These are phyloP conservation scores for Haplographium delicatum DNA, from an alignment of 495 filamentous ascomycete species.

Conservation along the genomic window DNA sequence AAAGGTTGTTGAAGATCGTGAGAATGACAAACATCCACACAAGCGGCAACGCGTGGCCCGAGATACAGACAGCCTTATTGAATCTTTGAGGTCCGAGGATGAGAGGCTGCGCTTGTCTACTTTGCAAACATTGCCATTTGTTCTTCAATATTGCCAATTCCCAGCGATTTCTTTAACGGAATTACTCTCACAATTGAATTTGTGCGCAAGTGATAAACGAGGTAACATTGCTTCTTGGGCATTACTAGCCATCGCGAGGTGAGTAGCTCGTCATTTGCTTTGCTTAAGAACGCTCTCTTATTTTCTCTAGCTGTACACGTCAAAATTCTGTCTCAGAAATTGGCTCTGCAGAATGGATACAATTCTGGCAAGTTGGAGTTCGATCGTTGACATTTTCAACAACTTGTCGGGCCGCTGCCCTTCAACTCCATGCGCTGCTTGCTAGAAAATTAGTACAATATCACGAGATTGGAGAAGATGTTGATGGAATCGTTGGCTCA, in stretches of 20 bases:
- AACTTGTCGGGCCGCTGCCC: constrained; percentile 75
- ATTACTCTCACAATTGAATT: constrained; percentile 30
- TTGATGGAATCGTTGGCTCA: constrained; percentile 64
- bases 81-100: constrained; percentile 52
- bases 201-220: constrained; percentile 27
- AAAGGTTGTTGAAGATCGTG: constrained; percentile 18
- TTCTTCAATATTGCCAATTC: constrained; percentile 18
- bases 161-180: constrained; percentile 21
- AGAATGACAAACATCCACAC: constrained; percentile 33
- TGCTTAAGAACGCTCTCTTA: neutral
- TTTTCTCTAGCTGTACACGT: constrained; percentile 38
- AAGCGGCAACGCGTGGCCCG: constrained; percentile 62
- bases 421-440: constrained; percentile 65
- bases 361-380: constrained; percentile 68
- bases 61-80: constrained; percentile 54
- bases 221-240: constrained; percentile 18
- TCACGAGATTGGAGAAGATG: constrained; percentile 53
- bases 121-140: constrained; percentile 75
- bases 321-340: constrained; percentile 28
- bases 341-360: constrained; percentile 50
- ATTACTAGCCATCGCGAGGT: constrained; percentile 27
- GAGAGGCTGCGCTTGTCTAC: constrained; percentile 55
- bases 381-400: constrained; percentile 63
- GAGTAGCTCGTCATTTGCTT: neutral
- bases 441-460: constrained; percentile 57